Percentiles rank a stretch among this genome's conserved stretches.
phyloP scores from a whole-genome alignment of 1,284 basidiomycete genomes.

The Testicularia cyperi region DNA sequence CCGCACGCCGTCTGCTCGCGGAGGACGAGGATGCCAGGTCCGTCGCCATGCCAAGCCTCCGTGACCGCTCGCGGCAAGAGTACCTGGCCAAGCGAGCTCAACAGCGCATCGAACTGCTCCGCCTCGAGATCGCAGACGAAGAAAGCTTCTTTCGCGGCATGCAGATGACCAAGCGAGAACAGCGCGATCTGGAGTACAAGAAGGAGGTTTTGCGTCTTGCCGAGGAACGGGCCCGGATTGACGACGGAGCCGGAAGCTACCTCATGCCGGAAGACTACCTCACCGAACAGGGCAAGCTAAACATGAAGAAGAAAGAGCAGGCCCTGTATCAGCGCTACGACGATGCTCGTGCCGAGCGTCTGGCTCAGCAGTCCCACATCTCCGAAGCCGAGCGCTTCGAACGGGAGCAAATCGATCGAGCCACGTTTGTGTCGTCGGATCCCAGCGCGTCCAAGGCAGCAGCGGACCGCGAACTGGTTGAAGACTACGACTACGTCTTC shows the following conservation, averaged over 20 bases:
- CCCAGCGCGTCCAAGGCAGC: too few species aligned
- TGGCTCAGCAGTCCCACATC: constrained; percentile 71
- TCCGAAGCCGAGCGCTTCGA: constrained; percentile 92
- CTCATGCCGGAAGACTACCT: constrained; percentile 72
- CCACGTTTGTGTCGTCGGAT: constrained; percentile 67
- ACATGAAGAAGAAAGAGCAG: constrained; percentile 92
- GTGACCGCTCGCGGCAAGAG: constrained; percentile 69
- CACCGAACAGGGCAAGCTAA: constrained; percentile 97
- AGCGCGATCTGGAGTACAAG: constrained; percentile 80
- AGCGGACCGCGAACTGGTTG: constrained; percentile 24
- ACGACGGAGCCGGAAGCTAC: constrained; percentile 67
- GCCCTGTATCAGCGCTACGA: constrained; percentile 86
- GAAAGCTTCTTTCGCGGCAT: constrained; percentile 54
- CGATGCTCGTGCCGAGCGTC: constrained; percentile 68
- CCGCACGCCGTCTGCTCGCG: constrained; percentile 73
- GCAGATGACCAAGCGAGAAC: constrained; percentile 76
- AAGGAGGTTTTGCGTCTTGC: constrained; percentile 88
- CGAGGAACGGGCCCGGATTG: constrained; percentile 88
- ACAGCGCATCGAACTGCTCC: constrained; percentile 90
- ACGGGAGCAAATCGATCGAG: constrained; percentile 82
- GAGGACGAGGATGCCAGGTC: constrained; percentile 44
- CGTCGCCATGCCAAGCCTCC: constrained; percentile 45
- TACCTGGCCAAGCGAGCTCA: constrained; percentile 94
- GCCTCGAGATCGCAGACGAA: constrained; percentile 70
- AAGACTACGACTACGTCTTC: constrained; percentile 88